Evolutionary conservation across 2,329 filamentous ascomycete species (phyloP).

Genomic region (Fusarium equiseti): DNA sequence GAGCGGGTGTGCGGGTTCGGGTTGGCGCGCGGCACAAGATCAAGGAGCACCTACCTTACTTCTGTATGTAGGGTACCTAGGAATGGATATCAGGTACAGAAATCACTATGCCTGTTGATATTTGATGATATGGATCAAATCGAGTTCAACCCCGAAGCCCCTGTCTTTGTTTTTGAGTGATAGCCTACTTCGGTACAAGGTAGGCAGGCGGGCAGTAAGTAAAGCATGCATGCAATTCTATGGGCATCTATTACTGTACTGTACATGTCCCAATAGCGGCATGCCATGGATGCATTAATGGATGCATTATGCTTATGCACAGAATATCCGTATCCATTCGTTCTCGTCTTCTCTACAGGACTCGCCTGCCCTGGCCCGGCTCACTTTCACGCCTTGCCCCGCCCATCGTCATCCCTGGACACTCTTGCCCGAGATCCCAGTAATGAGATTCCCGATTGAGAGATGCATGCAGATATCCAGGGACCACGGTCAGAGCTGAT

Average conservation of each 20-base stretch:
- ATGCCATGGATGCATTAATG: constrained; percentile 12
- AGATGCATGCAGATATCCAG: constrained; percentile 35
- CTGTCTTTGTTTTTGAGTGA: neutral
- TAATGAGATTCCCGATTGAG: constrained; percentile 29
- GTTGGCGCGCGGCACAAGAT: constrained; percentile 32
- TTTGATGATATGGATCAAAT: neutral
- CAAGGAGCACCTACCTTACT: neutral
- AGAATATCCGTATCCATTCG: neutral
- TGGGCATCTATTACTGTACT: neutral
- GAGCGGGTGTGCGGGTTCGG: constrained; percentile 31
- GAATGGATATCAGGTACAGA: neutral
- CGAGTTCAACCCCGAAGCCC: constrained; percentile 16
- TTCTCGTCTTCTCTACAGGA: neutral
- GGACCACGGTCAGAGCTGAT: constrained; percentile 11
- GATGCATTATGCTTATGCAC: constrained; percentile 18
- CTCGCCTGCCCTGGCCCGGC: neutral
- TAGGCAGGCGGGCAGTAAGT: neutral
- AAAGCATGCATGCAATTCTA: constrained; percentile 2
- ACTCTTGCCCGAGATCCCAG: constrained; percentile 3
- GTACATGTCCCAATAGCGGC: constrained; percentile 1
- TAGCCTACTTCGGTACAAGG: neutral
- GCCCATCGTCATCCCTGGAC: constrained; percentile 14
- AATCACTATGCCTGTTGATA: neutral
- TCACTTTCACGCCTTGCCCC: constrained; percentile 9
- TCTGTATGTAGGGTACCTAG: neutral